These are phyloP conservation scores for Volvox africanus DNA, from an alignment of 139 green algal genomes.

Conservation along the genomic window DNA sequence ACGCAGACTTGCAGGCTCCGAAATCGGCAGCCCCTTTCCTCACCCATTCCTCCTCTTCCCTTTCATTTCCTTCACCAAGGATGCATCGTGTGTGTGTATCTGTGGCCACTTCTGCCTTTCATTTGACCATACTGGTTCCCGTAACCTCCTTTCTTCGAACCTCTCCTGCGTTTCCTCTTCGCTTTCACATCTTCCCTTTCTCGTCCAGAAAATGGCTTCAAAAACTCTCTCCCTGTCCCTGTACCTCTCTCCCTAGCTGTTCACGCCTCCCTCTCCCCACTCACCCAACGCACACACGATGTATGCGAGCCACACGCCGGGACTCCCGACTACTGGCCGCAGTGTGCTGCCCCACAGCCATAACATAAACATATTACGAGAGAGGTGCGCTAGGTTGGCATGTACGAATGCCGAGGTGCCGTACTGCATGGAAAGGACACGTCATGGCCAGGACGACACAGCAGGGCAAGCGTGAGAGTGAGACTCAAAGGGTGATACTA, in stretches of 20 bases:
- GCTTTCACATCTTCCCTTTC: no score
- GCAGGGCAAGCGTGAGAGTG: no score
- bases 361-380: constrained; percentile 45
- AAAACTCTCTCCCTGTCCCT: background rate
- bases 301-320: constrained; percentile 44
- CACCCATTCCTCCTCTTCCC: background rate
- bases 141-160: no score
- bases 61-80: no score
- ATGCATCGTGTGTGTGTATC: no score
- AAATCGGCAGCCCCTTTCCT: background rate
- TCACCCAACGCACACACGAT: constrained; percentile 28
- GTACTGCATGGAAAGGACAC: constrained; percentile 4
- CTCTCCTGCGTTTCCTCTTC: no score
- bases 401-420: constrained; percentile 42
- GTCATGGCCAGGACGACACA: no score
- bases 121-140: no score
- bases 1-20: background rate
- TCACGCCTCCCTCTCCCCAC: background rate
- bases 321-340: constrained; percentile 4
- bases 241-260: background rate
- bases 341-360: constrained; percentile 34
- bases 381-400: constrained; percentile 35
- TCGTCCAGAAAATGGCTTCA: no score
- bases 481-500: no score
- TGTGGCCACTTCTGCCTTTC: no score